phyloP scores from a whole-genome alignment of 2,329 filamentous ascomycete species.

The Neurospora sp. region DNA sequence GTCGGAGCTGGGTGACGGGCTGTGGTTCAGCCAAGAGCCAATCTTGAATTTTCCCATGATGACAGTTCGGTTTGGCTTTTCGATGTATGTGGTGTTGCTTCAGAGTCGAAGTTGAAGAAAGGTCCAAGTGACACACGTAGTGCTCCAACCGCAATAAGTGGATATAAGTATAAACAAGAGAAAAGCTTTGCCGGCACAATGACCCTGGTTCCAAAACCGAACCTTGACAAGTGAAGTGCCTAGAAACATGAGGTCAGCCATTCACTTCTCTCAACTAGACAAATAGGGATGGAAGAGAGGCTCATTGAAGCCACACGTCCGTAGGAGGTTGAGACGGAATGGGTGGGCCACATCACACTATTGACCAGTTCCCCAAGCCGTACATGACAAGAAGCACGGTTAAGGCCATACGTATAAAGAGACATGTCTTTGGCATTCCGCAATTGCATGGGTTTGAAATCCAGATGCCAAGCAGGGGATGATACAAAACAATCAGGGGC shows the following conservation, averaged over 20 bases:
- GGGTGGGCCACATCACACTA: neutral
- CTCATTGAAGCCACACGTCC: neutral
- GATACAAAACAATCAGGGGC: neutral
- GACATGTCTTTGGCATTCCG: neutral
- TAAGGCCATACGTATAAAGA: neutral
- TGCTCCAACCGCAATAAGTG: neutral
- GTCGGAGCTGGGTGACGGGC: slow-evolving; percentile 14
- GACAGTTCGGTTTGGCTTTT: neutral
- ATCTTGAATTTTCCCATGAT: slow-evolving; percentile 27
- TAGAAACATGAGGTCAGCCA: neutral
- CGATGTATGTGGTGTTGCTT: neutral
- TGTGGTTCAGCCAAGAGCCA: slow-evolving; percentile 26
- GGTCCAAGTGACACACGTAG: neutral
- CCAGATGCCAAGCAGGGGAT: neutral
- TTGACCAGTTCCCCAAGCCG: neutral
- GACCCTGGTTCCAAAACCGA: neutral
- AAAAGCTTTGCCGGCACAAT: neutral
- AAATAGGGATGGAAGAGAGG: neutral
- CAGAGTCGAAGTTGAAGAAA: neutral
- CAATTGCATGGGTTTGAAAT: neutral
- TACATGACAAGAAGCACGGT: neutral
- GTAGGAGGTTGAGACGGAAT: neutral
- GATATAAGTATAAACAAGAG: neutral
- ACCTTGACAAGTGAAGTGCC: neutral
- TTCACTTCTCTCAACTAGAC: neutral